phyloP scores from a whole-genome alignment of 495 filamentous ascomycete genomes.

The Podospora anserina region DNA sequence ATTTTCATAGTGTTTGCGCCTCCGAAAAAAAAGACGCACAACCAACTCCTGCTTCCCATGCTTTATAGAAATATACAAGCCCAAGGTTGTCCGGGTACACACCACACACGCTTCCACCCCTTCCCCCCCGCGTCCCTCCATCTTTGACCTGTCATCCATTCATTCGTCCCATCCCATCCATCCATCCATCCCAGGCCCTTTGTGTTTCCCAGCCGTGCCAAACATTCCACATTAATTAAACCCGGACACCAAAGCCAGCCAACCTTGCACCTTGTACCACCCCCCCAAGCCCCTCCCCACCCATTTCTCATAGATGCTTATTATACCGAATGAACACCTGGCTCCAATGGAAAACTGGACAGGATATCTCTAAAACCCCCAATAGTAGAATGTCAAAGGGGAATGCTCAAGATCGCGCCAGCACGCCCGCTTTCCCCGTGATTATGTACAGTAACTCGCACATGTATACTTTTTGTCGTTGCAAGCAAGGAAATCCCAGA shows the following conservation, averaged over 20 bases:
- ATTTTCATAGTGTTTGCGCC: background rate
- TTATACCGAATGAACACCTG: background rate
- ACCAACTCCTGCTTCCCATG: background rate
- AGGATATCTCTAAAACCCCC: background rate
- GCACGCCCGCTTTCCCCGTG: slow-evolving; percentile 7
- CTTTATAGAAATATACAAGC: background rate
- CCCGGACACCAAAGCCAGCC: slow-evolving; percentile 5
- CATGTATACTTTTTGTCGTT: slow-evolving; percentile 9
- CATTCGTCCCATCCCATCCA: slow-evolving; percentile 3
- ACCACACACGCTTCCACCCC: background rate
- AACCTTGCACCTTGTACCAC: background rate
- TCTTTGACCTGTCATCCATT: background rate
- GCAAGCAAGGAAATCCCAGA: background rate
- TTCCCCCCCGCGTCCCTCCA: background rate
- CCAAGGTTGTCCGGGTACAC: background rate
- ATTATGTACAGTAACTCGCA: slow-evolving; percentile 14
- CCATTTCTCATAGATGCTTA: slow-evolving; percentile 3
- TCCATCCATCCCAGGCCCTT: background rate
- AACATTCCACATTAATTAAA: slow-evolving; percentile 2
- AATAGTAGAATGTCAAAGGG: background rate
- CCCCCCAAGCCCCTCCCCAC: background rate
- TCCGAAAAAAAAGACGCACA: background rate
- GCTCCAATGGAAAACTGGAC: background rate
- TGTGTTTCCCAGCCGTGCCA: background rate
- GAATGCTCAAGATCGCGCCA: background rate